A percentile compares a stretch with the other conserved stretches of the same genome.
Evolutionary conservation across 2,329 filamentous ascomycete species (phyloP).

Genomic region (Ustulina deusta): DNA sequence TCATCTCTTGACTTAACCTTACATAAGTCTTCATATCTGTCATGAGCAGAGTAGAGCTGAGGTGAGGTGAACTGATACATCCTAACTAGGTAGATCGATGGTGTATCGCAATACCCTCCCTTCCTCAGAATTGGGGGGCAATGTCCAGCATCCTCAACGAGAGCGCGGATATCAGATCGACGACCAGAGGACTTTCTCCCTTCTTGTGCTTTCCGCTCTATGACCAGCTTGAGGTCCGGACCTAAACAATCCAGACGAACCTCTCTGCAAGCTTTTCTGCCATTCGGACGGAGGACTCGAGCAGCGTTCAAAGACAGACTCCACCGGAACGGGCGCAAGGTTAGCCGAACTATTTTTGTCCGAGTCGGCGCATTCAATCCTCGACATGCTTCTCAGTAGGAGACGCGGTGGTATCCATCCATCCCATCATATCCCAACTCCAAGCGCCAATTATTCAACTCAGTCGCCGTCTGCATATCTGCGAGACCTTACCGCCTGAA

Average conservation of each 20-base stretch:
- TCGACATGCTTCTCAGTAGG: neutral
- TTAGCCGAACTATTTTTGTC: neutral
- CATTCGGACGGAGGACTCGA: neutral
- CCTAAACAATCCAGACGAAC: neutral
- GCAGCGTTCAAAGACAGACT: neutral
- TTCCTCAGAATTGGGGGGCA: neutral
- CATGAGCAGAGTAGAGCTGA: neutral
- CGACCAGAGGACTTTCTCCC: neutral
- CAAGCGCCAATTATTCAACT: neutral
- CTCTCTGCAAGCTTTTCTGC: neutral
- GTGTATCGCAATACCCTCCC: neutral
- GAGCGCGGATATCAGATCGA: neutral
- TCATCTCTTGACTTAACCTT: neutral
- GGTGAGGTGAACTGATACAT: neutral
- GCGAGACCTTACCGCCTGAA: neutral
- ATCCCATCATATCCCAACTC: slow-evolving; percentile 10
- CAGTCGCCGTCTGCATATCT: neutral
- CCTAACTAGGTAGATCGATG: neutral
- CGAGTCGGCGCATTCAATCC: neutral
- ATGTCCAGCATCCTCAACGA: neutral
- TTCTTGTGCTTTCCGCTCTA: neutral
- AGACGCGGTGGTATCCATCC: neutral
- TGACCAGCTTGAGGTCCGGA: neutral
- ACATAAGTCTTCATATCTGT: neutral
- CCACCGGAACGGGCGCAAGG: neutral